Evolutionary conservation across 805 yeast genomes (phyloP), one percentile per base, ranked within the genome.

Genomic region (Yarrowia sp.): DNA sequence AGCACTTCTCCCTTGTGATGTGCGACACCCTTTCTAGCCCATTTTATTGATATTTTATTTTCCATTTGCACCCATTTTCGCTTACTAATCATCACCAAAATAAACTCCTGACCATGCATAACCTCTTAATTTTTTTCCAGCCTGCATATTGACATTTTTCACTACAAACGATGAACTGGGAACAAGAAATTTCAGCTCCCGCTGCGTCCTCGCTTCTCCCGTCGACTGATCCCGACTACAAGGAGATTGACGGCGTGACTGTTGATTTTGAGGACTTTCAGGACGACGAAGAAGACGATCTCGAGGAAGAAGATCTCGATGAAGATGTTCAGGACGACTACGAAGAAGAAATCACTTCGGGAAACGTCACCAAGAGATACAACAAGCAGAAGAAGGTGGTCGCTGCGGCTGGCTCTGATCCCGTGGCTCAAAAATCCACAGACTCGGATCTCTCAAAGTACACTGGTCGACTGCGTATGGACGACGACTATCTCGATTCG

Each of bases 401-500:
- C n/a, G n/a, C n/a, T 20, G 36, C 53, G 3, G 19, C 19, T 6
- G 44, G 14, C 20, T 6, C 33, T 3, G 66, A 34, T 9, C 42
- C 56, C 7, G 61, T 24, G 30, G 6, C 20, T 0, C 61, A 55
- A 15, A 49, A 47, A n/a, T 12, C 42, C 7, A 38, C 38, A 9
- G 44, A 46, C 19, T 33, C 49, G 24, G 70, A 70, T 43, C 63
- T 71, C 15, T 60, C 66, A 19, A 70, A 69, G 61, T 67, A 70
- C 46, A 38, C 70, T 24, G 71, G 71, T 0, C 60, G 73, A 15
- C 66, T 73, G 20, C 71, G 70, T 17, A 70, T 72, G 38, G 74
- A 73, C 20, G 68, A 66, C 47, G 72, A 71, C 36, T 70, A 72
- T 36, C 58, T 61, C 20, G 69, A 69, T 44, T 66, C 67, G 5